A percentile compares a stretch with the other conserved stretches of the same genome.
Conservation (phyloP, 805 yeast genomes). For the Kluyveromyces nonfermentans region DNA sequence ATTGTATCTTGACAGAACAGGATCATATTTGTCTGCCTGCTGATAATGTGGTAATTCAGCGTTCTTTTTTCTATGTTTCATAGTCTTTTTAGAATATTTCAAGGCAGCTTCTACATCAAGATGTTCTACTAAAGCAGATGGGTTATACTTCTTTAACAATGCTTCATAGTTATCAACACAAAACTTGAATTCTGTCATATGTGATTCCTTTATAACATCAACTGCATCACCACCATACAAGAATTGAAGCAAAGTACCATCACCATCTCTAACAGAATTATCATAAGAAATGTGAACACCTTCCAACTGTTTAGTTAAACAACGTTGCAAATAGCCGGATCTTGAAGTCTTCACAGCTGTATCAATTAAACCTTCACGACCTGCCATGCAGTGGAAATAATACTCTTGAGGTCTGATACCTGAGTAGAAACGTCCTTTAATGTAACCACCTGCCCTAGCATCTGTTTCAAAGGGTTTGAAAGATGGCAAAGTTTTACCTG, state of each 20-base stretch:
- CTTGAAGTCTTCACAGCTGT: conserved; percentile 98
- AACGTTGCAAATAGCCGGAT: conserved; percentile 96
- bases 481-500: conserved; percentile 94
- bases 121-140: conserved; percentile 59
- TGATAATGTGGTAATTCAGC: conserved; percentile 51
- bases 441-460: conserved; percentile 97
- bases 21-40: conserved; percentile 66
- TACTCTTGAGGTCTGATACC: conserved; percentile 98
- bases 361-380: conserved; percentile 99
- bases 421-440: conserved; percentile 92
- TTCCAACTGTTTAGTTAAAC: conserved; percentile 94
- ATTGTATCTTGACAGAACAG: conserved; percentile 73
- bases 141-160: conserved; percentile 75
- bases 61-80: conserved; percentile 62
- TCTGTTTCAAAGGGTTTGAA: conserved; percentile 95
- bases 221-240: conserved; percentile 96
- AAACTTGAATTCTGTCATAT: conserved; percentile 87
- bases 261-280: conserved; percentile 90
- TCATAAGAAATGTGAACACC: conserved; percentile 94
- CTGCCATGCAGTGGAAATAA: conserved; percentile 99
- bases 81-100: conserved; percentile 70
- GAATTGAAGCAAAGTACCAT: conserved; percentile 89
- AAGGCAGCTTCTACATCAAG: conserved; percentile 80
- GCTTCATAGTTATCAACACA: conserved; percentile 88
- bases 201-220: conserved; percentile 90